phyloP scores from a whole-genome alignment of 768 basidiomycete genomes.

The Boletus sp. region DNA sequence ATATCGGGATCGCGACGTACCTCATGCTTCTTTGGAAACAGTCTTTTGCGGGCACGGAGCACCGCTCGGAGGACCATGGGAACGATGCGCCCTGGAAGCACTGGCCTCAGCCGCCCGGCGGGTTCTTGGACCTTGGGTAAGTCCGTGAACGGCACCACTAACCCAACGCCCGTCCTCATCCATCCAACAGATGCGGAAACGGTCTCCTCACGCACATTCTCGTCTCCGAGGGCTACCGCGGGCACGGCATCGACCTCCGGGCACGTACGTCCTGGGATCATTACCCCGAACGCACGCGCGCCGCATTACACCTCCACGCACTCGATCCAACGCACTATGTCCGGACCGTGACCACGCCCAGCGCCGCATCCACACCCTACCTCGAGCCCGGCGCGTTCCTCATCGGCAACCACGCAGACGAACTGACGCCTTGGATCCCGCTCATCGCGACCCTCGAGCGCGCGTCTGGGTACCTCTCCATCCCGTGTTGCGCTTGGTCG shows the following conservation, averaged over 20 bases:
- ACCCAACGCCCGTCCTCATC: not conserved
- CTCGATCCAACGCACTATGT: constrained; percentile 54
- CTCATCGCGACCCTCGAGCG: constrained; percentile 64
- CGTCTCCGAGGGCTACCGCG: constrained; percentile 76
- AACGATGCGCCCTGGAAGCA: constrained; percentile 49
- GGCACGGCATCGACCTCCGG: constrained; percentile 84
- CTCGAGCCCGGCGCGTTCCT: constrained; percentile 61
- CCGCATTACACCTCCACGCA: constrained; percentile 60
- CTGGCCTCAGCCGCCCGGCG: constrained; percentile 80
- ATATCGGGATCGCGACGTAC: constrained; percentile 93
- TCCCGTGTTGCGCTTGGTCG: constrained; percentile 90
- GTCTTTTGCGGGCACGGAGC: constrained; percentile 41
- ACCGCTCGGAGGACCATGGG: not conserved
- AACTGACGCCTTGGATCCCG: constrained; percentile 93
- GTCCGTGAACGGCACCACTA: constrained; percentile 13
- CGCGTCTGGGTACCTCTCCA: constrained; percentile 71
- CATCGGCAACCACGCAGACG: constrained; percentile 95
- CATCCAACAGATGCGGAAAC: constrained; percentile 64
- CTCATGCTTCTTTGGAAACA: constrained; percentile 90
- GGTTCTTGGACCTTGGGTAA: constrained; percentile 89
- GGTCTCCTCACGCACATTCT: constrained; percentile 91
- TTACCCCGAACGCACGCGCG: constrained; percentile 66
- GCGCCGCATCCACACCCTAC: constrained; percentile 18
- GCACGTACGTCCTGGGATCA: constrained; percentile 80
- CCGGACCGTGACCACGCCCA: not conserved